Evolutionary conservation across 2,329 filamentous ascomycete genomes (phyloP).

Genomic region (Verticillium isaacii): DNA sequence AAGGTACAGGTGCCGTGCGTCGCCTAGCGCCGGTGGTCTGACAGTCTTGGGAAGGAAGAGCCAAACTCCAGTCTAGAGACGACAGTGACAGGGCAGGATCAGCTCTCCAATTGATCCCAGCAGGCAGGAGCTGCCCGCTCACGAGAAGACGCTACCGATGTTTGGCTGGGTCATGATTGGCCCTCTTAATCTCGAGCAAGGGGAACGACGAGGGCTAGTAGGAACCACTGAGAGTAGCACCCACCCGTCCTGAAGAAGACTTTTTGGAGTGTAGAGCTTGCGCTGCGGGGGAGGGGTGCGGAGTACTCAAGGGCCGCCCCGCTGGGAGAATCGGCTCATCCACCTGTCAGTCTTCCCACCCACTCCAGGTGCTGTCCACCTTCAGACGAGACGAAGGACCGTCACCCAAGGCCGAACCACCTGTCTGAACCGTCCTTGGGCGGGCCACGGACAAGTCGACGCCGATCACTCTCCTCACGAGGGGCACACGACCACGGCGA

Average conservation of each 20-base stretch:
- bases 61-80: too few species aligned
- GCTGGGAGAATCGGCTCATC: too few species aligned
- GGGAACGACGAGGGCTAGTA: too few species aligned
- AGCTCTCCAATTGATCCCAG: too few species aligned
- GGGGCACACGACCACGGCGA: not conserved
- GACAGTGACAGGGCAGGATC: too few species aligned
- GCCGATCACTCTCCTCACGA: not conserved
- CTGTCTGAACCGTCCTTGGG: not conserved
- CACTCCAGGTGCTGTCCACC: not conserved
- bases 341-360: too few species aligned
- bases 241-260: not conserved
- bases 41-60: too few species aligned
- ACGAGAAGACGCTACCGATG: not conserved
- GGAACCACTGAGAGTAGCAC: too few species aligned
- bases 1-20: too few species aligned
- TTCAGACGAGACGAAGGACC: not conserved
- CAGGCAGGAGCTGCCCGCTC: too few species aligned
- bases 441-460: not conserved
- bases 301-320: not conserved
- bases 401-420: not conserved
- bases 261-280: not conserved
- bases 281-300: not conserved
- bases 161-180: not conserved
- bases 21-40: too few species aligned
- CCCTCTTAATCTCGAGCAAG: not conserved